phyloP scores from a whole-genome alignment of 768 basidiomycete genomes.

The Mycena polygramma region DNA sequence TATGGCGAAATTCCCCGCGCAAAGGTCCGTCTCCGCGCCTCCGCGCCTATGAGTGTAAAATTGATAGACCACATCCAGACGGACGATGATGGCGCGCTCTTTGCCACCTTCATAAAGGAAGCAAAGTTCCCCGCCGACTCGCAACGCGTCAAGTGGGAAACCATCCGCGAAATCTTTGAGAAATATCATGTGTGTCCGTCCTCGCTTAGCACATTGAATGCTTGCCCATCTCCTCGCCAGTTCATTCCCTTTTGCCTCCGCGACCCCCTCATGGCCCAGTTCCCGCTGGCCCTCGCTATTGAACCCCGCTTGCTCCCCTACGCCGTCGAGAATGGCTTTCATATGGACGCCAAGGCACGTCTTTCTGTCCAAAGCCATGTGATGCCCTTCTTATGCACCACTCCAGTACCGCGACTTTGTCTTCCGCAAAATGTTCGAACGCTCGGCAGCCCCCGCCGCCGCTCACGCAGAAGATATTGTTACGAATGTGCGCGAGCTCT shows the following conservation, averaged over 20 bases:
- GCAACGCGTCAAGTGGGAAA: constrained; percentile 73
- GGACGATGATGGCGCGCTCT: constrained; percentile 81
- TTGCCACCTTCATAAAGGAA: constrained; percentile 76
- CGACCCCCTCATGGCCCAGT: constrained; percentile 85
- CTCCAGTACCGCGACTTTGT: constrained; percentile 84
- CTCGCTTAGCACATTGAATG: constrained; percentile 30
- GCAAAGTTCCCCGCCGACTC: constrained; percentile 72
- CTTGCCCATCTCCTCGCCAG: constrained; percentile 51
- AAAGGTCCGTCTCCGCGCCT: constrained; percentile 54
- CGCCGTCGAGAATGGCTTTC: constrained; percentile 80
- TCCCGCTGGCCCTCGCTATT: constrained; percentile 81
- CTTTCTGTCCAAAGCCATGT: constrained; percentile 5
- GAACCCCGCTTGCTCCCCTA: constrained; percentile 82
- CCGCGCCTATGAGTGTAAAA: not conserved
- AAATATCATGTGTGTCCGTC: constrained; percentile 72
- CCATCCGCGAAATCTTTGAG: constrained; percentile 73
- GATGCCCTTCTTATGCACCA: constrained; percentile 4
- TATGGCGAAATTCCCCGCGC: constrained; percentile 77
- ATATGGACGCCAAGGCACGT: constrained; percentile 81
- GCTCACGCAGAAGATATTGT: constrained; percentile 73
- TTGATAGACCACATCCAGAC: constrained; percentile 52
- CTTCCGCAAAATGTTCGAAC: constrained; percentile 90
- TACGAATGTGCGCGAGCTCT: constrained; percentile 78
- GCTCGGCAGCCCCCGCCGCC: constrained; percentile 60
- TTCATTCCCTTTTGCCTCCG: constrained; percentile 84